These are phyloP conservation scores for Colletotrichum magnum DNA, from an alignment of 2,329 filamentous ascomycete species.

Conservation along the genomic window DNA sequence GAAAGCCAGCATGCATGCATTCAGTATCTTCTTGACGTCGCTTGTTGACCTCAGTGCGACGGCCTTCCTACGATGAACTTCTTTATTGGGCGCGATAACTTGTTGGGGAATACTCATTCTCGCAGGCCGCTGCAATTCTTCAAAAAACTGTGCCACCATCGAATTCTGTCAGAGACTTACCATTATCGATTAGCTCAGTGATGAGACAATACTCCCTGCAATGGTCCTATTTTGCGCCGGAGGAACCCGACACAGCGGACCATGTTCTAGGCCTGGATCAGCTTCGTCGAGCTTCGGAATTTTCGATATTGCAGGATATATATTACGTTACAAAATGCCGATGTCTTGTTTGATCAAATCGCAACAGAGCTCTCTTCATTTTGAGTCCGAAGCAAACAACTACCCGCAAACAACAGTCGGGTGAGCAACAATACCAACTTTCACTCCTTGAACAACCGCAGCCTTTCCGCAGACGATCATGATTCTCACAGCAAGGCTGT, in stretches of 20 bases:
- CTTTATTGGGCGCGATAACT: constrained; percentile 49
- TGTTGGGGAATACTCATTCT: constrained; percentile 49
- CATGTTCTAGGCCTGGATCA: background rate
- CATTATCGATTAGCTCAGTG: constrained; percentile 48
- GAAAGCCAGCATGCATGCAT: background rate
- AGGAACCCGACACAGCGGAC: constrained; percentile 44
- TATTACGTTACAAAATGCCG: too few relatives aligned
- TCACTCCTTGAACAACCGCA: too few relatives aligned
- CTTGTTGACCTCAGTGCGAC: constrained; percentile 44
- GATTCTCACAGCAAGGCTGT: too few relatives aligned
- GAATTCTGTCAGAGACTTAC: constrained; percentile 43
- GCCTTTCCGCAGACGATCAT: too few relatives aligned
- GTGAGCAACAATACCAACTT: background rate
- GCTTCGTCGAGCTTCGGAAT: background rate
- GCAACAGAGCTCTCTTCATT: background rate
- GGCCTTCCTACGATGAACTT: constrained; percentile 47
- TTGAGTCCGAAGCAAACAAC: too few relatives aligned
- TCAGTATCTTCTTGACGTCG: constrained; percentile 43
- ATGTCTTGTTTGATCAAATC: too few relatives aligned
- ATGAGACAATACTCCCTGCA: constrained; percentile 50
- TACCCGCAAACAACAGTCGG: background rate
- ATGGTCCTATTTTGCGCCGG: constrained; percentile 47
- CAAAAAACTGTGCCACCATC: constrained; percentile 50
- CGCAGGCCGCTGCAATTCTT: constrained; percentile 47
- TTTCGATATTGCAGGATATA: background rate